A percentile compares a stretch with the other conserved stretches of the same genome.
phyloP scores from a whole-genome alignment of 78 protist species.

The Dictyostelium discoideum region dicty_2.7 NC_007091.3:3122501-3123000 shows the following conservation, averaged over 20 bases:
- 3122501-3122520: neutral
- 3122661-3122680: neutral
- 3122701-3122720: neutral
- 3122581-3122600: neutral
- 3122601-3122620: neutral
- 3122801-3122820: neutral
- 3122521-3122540: neutral
- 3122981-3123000: neutral
- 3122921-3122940: neutral
- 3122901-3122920: neutral
- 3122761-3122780: neutral
- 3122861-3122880: neutral
- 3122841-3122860: neutral
- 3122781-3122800: neutral
- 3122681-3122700: slow-evolving; percentile 8
- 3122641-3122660: neutral
- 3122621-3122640: neutral
- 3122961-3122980: neutral
- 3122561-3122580: neutral
- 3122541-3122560: neutral
- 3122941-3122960: neutral
- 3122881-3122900: neutral
- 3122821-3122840: neutral
- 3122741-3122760: neutral
- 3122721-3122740: slow-evolving; percentile 1